Evolutionary conservation across 768 basidiomycete genomes (phyloP).

Genomic region (Tubosaeta sp.): DNA sequence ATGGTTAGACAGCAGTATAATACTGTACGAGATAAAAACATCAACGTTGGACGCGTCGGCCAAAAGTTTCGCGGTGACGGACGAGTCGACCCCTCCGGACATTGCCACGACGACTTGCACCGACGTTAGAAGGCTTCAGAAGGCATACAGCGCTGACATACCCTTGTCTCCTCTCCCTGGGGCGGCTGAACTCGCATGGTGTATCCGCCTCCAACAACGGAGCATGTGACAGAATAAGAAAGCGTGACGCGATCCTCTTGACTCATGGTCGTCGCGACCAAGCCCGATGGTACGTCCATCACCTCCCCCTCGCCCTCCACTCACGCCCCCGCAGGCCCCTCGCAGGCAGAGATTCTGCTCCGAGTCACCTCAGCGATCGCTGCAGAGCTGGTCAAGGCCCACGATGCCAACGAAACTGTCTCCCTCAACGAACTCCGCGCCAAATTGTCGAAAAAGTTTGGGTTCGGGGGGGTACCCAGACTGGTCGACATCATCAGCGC

Average conservation of each 20-base stretch:
- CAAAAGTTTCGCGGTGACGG: conserved; percentile 77
- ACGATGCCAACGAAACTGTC: conserved; percentile 71
- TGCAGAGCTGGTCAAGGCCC: conserved; percentile 84
- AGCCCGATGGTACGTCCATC: conserved; percentile 31
- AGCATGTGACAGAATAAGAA: conserved; percentile 3
- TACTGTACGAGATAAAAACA: neutral
- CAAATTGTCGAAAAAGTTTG: conserved; percentile 86
- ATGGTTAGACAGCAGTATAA: neutral
- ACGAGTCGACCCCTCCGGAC: conserved; percentile 96
- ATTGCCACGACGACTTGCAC: conserved; percentile 79
- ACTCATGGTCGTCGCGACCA: conserved; percentile 39
- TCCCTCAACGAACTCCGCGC: conserved; percentile 87
- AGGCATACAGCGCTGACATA: neutral
- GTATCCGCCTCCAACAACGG: conserved; percentile 1
- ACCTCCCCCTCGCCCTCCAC: neutral
- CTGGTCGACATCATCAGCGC: conserved; percentile 98
- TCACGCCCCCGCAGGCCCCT: conserved; percentile 48
- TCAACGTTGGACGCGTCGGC: conserved; percentile 50
- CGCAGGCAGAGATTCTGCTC: conserved; percentile 86
- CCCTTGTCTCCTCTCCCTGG: conserved; percentile 31
- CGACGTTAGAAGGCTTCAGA: neutral
- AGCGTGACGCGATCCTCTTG: neutral
- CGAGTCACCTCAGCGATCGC: conserved; percentile 94
- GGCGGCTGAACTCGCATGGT: conserved; percentile 11
- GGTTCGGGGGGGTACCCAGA: conserved; percentile 81